phyloP scores from a whole-genome alignment of 495 filamentous ascomycete genomes.

The Penicillium coprophilum region DNA sequence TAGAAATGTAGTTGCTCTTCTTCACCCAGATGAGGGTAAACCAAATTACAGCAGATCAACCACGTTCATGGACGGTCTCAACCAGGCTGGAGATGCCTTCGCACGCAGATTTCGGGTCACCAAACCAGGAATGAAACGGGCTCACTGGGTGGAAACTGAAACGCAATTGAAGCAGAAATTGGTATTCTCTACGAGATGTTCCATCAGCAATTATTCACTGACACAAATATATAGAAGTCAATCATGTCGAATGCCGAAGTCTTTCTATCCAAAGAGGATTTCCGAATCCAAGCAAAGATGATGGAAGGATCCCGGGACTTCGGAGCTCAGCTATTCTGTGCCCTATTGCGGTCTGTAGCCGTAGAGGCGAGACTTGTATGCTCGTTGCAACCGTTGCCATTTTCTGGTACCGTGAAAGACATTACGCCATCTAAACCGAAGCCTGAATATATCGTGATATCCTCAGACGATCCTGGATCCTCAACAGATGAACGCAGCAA shows the following conservation, averaged over 20 bases:
- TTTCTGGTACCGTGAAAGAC: slow-evolving; percentile 59
- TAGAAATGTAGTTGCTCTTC: slow-evolving; percentile 55
- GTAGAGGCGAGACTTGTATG: slow-evolving; percentile 88
- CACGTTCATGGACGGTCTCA: slow-evolving; percentile 75
- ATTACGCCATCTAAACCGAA: slow-evolving; percentile 40
- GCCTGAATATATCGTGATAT: slow-evolving; percentile 38
- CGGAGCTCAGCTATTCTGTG: slow-evolving; percentile 87
- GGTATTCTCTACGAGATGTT: slow-evolving; percentile 20
- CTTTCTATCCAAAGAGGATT: slow-evolving; percentile 64
- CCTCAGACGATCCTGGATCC: slow-evolving; percentile 38
- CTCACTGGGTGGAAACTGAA: slow-evolving; percentile 69
- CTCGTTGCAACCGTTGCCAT: slow-evolving; percentile 82
- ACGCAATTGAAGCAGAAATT: slow-evolving; percentile 57
- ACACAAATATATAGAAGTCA: slow-evolving; percentile 26
- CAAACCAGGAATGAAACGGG: slow-evolving; percentile 63
- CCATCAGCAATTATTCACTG: background rate
- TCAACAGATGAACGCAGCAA: slow-evolving; percentile 28
- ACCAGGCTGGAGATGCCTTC: slow-evolving; percentile 67
- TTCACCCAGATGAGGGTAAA: slow-evolving; percentile 62
- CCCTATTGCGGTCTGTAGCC: slow-evolving; percentile 71
- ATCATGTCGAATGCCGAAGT: slow-evolving; percentile 43
- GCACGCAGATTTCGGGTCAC: slow-evolving; percentile 65
- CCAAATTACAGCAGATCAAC: slow-evolving; percentile 70
- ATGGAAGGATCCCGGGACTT: slow-evolving; percentile 81
- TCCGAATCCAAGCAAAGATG: slow-evolving; percentile 61